Evolutionary conservation across 2,329 filamentous ascomycete genomes (phyloP).

Genomic region (Ascochyta pisi): DNA sequence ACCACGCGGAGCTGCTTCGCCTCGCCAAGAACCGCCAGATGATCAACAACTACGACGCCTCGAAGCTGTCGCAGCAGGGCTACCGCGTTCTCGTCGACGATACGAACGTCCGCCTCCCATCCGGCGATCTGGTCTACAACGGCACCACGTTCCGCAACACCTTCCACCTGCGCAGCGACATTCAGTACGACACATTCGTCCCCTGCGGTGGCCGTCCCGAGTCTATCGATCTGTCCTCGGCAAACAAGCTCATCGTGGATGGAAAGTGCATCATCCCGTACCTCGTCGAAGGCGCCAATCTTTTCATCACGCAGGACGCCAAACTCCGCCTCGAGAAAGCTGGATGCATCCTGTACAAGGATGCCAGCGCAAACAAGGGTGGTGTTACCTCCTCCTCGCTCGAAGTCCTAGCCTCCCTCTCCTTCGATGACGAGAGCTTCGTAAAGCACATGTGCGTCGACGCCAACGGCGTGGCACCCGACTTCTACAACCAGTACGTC

Average conservation of each 20-base stretch:
- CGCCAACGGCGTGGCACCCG: conserved; percentile 77
- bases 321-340: conserved; percentile 94
- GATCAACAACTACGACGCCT: conserved; percentile 84
- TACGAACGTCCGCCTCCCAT: conserved; percentile 84
- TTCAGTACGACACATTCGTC: conserved; percentile 84
- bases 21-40: conserved; percentile 87
- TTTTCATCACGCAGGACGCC: conserved; percentile 98
- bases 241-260: conserved; percentile 85
- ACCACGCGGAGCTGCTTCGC: conserved; percentile 81
- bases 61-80: conserved; percentile 84
- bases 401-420: conserved; percentile 91
- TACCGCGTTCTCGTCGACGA: conserved; percentile 95
- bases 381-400: conserved; percentile 97
- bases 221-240: conserved; percentile 90
- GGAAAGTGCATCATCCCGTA: conserved; percentile 89
- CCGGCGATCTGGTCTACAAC: conserved; percentile 84
- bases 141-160: conserved; percentile 97
- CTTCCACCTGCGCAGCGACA: conserved; percentile 84
- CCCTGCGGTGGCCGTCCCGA: conserved; percentile 96
- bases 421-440: conserved; percentile 90
- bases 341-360: conserved; percentile 96
- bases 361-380: conserved; percentile 97
- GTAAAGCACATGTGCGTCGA: conserved; percentile 90
- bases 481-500: conserved; percentile 94
- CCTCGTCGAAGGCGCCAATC: conserved; percentile 96